Conservation (phyloP, 169 alveolate species). For the Plasmodium adleri region DNA sequence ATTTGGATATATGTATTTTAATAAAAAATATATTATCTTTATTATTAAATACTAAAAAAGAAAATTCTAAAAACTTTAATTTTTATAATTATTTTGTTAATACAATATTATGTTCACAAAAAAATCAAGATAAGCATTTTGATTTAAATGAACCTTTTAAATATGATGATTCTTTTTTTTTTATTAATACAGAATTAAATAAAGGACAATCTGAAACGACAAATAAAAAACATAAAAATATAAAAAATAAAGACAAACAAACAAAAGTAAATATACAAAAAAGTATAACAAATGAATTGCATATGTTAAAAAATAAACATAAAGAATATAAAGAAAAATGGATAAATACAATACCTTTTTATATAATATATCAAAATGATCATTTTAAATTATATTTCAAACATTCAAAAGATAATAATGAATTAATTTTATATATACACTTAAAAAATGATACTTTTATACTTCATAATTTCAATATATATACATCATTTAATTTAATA, state of each 20-base stretch:
- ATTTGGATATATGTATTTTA: slow-evolving; percentile 18
- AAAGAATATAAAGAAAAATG: background rate
- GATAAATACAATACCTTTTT: slow-evolving; percentile 6
- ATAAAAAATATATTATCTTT: slow-evolving; percentile 17
- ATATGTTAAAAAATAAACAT: background rate
- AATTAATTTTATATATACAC: slow-evolving; percentile 10
- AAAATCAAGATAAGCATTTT: background rate
- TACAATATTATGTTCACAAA: background rate
- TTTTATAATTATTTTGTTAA: slow-evolving; percentile 11
- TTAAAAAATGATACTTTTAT: background rate
- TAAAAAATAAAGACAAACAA: background rate
- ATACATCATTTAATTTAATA: slow-evolving; percentile 6
- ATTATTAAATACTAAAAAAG: background rate
- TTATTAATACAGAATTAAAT: background rate
- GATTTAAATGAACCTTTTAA: slow-evolving; percentile 40
- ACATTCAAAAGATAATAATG: background rate
- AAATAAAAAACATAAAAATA: background rate
- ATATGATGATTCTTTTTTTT: slow-evolving; percentile 58
- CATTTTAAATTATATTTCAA: slow-evolving; percentile 39
- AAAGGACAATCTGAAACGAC: too few relatives aligned
- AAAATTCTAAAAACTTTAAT: background rate
- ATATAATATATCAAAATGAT: slow-evolving; percentile 8
- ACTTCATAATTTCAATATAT: background rate
- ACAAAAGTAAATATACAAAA: background rate
- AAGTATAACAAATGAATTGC: background rate